Evolutionary conservation across 2,329 filamentous ascomycete genomes (phyloP).

Genomic region (Curvularia hawaiiensis): DNA sequence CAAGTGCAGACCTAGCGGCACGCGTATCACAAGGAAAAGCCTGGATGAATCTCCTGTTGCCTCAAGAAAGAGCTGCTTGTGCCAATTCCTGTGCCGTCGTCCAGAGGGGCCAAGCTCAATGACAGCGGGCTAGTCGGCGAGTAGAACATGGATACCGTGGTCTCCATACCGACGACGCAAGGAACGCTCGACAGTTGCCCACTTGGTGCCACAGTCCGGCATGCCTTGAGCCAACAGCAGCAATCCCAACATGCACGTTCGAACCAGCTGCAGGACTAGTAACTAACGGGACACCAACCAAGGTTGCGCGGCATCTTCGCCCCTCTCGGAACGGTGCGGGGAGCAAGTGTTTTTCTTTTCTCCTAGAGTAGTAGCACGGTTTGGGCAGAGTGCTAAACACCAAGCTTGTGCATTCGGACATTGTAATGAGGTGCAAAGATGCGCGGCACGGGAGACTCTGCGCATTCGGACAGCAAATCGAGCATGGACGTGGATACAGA

Average conservation of each 20-base stretch:
- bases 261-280: background rate
- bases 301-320: constrained; percentile 1
- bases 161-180: constrained; percentile 3
- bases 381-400: background rate
- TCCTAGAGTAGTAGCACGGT: background rate
- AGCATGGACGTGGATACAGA: constrained; percentile 2
- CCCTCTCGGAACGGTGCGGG: constrained; percentile 12
- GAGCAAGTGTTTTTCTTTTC: background rate
- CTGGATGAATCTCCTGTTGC: background rate
- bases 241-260: background rate
- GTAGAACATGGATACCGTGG: constrained; percentile 10
- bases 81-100: background rate
- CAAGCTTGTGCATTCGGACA: background rate
- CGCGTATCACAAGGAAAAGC: background rate
- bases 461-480: background rate
- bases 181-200: constrained; percentile 5
- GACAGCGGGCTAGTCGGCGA: constrained; percentile 3
- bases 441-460: background rate
- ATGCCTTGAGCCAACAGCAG: background rate
- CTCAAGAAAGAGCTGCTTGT: background rate
- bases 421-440: background rate
- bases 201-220: background rate
- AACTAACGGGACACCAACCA: constrained; percentile 1
- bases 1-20: background rate
- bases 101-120: background rate